phyloP scores from a whole-genome alignment of 257 asterid genomes.

The Capsicum pubescens region DNA sequence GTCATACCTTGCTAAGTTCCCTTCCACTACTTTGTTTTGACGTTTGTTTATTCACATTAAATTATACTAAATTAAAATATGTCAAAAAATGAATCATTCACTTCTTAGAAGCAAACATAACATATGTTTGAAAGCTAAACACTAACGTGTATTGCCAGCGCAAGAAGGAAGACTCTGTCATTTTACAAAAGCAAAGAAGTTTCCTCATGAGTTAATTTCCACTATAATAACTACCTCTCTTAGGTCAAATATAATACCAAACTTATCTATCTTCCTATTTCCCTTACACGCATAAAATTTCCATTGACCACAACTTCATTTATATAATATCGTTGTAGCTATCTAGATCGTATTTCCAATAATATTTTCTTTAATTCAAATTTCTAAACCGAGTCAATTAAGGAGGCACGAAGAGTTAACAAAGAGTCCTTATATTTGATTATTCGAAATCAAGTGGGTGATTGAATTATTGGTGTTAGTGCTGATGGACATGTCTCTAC shows the following conservation, averaged over 20 bases:
- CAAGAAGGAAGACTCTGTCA: neutral
- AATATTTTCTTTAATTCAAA: neutral
- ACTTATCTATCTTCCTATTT: neutral
- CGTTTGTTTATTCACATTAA: neutral
- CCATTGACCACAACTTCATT: neutral
- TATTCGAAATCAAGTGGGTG: neutral
- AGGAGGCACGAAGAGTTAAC: neutral
- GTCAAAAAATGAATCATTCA: neutral
- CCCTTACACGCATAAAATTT: slow-evolving; percentile 2
- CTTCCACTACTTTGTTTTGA: neutral
- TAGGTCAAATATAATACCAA: slow-evolving; percentile 17
- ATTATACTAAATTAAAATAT: neutral
- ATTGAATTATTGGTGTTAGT: neutral
- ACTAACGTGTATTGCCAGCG: slow-evolving; percentile 3
- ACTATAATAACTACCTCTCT: neutral
- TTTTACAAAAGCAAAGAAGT: neutral
- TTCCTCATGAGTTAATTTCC: neutral
- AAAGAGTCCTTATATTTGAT: neutral
- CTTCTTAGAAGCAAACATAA: slow-evolving; percentile 21
- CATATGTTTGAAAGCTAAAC: neutral
- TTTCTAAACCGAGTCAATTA: neutral
- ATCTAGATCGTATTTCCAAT: neutral
- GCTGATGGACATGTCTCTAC: slow-evolving; percentile 18
- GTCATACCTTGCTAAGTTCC: neutral
- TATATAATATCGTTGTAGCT: neutral